phyloP scores from a whole-genome alignment of 2,329 filamentous ascomycete species.

The Aspergillus fumigatus region DNA sequence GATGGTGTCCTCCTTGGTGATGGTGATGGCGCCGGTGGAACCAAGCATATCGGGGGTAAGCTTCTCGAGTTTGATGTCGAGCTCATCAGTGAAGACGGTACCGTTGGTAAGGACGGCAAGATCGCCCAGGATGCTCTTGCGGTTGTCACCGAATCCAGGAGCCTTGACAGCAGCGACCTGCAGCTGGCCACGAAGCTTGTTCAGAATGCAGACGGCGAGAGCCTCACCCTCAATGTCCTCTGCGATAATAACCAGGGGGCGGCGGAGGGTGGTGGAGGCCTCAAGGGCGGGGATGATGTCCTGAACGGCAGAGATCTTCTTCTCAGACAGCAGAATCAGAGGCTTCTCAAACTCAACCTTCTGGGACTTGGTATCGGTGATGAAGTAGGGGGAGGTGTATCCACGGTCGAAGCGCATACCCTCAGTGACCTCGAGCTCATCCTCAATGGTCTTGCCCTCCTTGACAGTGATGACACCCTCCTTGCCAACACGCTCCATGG shows the following conservation, averaged over 20 bases:
- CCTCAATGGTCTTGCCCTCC: constrained; percentile 97
- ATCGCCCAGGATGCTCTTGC: constrained; percentile 98
- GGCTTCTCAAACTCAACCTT: constrained; percentile 99
- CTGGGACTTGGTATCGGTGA: constrained; percentile 96
- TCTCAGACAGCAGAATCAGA: constrained; percentile 95
- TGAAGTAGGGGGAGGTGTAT: constrained; percentile 99
- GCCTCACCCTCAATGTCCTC: constrained; percentile 99
- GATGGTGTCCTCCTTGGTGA: constrained; percentile 99
- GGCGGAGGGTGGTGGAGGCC: constrained; percentile 90
- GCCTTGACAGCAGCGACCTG: constrained; percentile 99
- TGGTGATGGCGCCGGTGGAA: constrained; percentile 95
- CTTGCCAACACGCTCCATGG: constrained; percentile 99
- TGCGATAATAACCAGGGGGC: constrained; percentile 95
- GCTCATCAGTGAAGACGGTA: constrained; percentile 96
- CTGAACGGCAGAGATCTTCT: constrained; percentile 99
- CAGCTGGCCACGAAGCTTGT: constrained; percentile 99
- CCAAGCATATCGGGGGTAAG: constrained; percentile 92
- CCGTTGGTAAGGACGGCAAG: constrained; percentile 93
- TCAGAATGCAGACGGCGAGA: constrained; percentile 96
- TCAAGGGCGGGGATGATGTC: constrained; percentile 98
- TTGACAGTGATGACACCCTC: constrained; percentile 99
- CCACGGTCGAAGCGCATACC: constrained; percentile 99
- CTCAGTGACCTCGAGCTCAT: constrained; percentile 98
- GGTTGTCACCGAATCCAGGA: constrained; percentile 98
- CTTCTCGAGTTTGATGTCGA: constrained; percentile 99